These are phyloP conservation scores for Thermochaetoides thermophila DNA, from an alignment of 495 filamentous ascomycete species.

Conservation along the genomic window DNA sequence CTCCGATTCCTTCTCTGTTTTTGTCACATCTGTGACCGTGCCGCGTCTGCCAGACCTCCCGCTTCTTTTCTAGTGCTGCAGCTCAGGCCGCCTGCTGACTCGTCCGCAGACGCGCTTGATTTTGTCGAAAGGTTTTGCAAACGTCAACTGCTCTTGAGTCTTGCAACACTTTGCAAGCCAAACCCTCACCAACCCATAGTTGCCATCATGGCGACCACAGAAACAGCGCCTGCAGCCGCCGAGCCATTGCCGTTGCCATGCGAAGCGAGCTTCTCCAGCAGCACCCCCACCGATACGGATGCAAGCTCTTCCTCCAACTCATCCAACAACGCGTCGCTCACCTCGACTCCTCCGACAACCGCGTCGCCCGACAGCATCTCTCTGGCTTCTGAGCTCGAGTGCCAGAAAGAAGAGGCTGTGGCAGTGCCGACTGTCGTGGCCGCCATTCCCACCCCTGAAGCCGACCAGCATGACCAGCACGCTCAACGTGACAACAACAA, in stretches of 20 bases:
- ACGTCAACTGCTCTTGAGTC: background rate
- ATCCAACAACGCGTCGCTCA: constrained; percentile 30
- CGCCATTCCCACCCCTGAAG: constrained; percentile 8
- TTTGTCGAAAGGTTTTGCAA: constrained; percentile 1
- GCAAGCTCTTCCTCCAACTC: constrained; percentile 26
- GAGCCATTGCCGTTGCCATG: constrained; percentile 10
- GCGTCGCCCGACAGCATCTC: constrained; percentile 30
- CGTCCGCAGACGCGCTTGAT: constrained; percentile 5
- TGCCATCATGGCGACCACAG: constrained; percentile 6
- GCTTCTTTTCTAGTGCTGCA: constrained; percentile 1
- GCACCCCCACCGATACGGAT: constrained; percentile 22
- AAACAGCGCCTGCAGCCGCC: constrained; percentile 8
- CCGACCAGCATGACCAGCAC: constrained; percentile 12
- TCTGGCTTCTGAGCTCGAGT: constrained; percentile 25
- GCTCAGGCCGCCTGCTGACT: constrained; percentile 6
- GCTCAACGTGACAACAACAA: too few relatives aligned
- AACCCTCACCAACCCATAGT: background rate
- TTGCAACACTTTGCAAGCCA: background rate
- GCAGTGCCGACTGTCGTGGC: constrained; percentile 9
- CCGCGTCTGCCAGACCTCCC: constrained; percentile 6
- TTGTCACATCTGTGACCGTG: constrained; percentile 4
- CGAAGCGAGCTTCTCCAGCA: constrained; percentile 19
- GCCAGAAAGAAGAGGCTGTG: constrained; percentile 10
- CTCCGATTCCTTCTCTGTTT: constrained; percentile 5
- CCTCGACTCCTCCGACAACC: constrained; percentile 33